Percentiles rank a stretch among this genome's conserved stretches.
Evolutionary conservation across 495 filamentous ascomycete species (phyloP).

Genomic region (Talaromyces nanjingensis): DNA sequence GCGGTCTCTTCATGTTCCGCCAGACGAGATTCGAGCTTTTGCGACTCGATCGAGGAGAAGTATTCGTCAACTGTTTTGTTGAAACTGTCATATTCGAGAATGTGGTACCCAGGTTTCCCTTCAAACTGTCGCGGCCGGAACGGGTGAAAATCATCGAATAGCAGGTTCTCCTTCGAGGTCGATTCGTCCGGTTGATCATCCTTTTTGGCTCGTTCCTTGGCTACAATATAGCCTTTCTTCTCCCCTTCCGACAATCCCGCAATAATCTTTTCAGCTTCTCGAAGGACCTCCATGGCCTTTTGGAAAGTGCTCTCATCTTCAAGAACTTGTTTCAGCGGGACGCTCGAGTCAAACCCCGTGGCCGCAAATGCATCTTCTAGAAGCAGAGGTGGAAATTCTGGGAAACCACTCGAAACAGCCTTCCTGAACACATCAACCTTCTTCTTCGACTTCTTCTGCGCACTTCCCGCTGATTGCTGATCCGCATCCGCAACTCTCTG

Average conservation of each 20-base stretch:
- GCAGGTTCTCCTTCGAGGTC: slow-evolving; percentile 39
- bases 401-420: slow-evolving; percentile 72
- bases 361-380: slow-evolving; percentile 78
- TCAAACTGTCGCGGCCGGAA: slow-evolving; percentile 83
- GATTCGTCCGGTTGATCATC: slow-evolving; percentile 21
- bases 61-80: slow-evolving; percentile 94
- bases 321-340: slow-evolving; percentile 61
- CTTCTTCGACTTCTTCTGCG: slow-evolving; percentile 74
- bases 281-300: slow-evolving; percentile 54
- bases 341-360: slow-evolving; percentile 56
- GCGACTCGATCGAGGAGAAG: slow-evolving; percentile 91
- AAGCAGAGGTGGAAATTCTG: slow-evolving; percentile 78
- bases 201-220: slow-evolving; percentile 50
- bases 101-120: slow-evolving; percentile 50
- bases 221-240: slow-evolving; percentile 73
- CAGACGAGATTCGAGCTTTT: slow-evolving; percentile 78
- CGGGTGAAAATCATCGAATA: slow-evolving; percentile 95
- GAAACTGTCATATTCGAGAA: slow-evolving; percentile 73
- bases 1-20: slow-evolving; percentile 75
- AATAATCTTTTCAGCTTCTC: slow-evolving; percentile 51
- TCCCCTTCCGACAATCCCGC: slow-evolving; percentile 31
- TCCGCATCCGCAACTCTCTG: slow-evolving; percentile 54
- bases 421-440: slow-evolving; percentile 65
- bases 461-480: slow-evolving; percentile 36
- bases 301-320: slow-evolving; percentile 56